A percentile compares a stretch with the other conserved stretches of the same genome.
phyloP scores from a whole-genome alignment of 306 rosid genomes.

The Castanea sativa region DNA sequence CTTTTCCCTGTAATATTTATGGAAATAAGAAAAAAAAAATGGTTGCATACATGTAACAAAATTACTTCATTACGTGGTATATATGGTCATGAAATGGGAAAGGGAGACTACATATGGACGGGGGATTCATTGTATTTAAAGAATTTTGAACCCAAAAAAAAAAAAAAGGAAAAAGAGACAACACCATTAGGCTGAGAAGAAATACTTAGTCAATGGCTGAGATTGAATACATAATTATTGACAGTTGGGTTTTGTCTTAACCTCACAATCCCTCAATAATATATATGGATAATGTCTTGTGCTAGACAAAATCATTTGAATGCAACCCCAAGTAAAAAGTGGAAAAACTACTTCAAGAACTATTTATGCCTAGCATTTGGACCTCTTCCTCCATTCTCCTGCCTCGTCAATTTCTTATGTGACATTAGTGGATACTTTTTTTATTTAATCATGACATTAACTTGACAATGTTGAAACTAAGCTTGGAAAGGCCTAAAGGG shows the following conservation, averaged over 20 bases:
- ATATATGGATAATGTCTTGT: conserved; percentile 35
- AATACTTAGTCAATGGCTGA: conserved; percentile 38
- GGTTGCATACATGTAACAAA: no score
- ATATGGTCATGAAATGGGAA: background rate
- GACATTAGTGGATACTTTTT: conserved; percentile 17
- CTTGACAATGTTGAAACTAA: conserved; percentile 21
- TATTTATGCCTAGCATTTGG: conserved; percentile 15
- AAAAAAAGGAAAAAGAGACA: background rate
- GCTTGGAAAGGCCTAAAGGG: conserved; percentile 3
- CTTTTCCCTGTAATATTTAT: no score
- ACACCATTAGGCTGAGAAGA: conserved; percentile 21
- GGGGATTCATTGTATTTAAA: no score
- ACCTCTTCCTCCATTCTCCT: conserved; percentile 26
- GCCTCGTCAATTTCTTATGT: background rate
- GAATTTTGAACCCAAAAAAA: no score
- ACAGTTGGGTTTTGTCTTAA: conserved; percentile 18
- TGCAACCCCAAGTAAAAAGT: conserved; percentile 19
- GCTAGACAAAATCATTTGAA: conserved; percentile 66
- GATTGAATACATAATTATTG: conserved; percentile 16
- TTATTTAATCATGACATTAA: conserved; percentile 23
- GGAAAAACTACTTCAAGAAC: conserved; percentile 15
- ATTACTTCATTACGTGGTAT: background rate
- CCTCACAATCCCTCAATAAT: conserved; percentile 39
- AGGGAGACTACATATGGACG: no score
- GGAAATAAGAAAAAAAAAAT: no score